phyloP scores from a whole-genome alignment of 2,329 filamentous ascomycete genomes.

The Aspergillus spinulosporus region DNA sequence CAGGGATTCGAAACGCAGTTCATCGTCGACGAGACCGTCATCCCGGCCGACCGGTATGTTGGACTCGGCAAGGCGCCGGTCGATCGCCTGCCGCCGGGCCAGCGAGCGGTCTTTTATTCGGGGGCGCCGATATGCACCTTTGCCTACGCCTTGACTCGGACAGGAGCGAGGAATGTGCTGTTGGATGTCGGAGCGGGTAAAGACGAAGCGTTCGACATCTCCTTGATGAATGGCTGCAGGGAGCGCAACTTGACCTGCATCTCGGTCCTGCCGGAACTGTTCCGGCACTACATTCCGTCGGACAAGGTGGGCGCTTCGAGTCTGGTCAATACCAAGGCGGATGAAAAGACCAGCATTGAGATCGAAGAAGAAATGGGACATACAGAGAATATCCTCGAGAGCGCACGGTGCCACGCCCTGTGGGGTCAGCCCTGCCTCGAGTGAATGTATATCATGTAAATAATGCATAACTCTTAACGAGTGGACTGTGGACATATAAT shows the following conservation, averaged over 20 bases:
- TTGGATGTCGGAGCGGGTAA: slow-evolving; percentile 27
- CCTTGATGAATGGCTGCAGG: slow-evolving; percentile 34
- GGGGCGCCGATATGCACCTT: slow-evolving; percentile 36
- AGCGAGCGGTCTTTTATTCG: slow-evolving; percentile 31
- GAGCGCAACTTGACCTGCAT: slow-evolving; percentile 34
- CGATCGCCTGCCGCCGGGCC: slow-evolving; percentile 15
- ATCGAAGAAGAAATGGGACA: slow-evolving; percentile 34
- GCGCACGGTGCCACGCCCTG: slow-evolving; percentile 38
- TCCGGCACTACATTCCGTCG: slow-evolving; percentile 38
- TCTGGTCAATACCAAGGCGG: slow-evolving; percentile 21
- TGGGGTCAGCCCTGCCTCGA: slow-evolving; percentile 20
- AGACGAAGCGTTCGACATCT: slow-evolving; percentile 40
- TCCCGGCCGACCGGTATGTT: slow-evolving; percentile 22
- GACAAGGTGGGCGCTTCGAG: slow-evolving; percentile 26
- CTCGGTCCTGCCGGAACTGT: slow-evolving; percentile 40
- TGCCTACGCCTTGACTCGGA: slow-evolving; percentile 41
- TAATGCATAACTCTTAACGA: not conserved
- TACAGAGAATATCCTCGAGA: slow-evolving; percentile 38
- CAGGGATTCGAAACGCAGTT: slow-evolving; percentile 21
- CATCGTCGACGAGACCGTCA: slow-evolving; percentile 27
- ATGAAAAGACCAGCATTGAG: slow-evolving; percentile 21
- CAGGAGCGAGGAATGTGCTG: slow-evolving; percentile 41
- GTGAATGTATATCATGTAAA: not conserved
- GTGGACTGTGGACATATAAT: not conserved
- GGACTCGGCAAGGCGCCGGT: slow-evolving; percentile 18